phyloP scores from a whole-genome alignment of 495 filamentous ascomycete genomes.

The Aspergillus asperescens region DNA sequence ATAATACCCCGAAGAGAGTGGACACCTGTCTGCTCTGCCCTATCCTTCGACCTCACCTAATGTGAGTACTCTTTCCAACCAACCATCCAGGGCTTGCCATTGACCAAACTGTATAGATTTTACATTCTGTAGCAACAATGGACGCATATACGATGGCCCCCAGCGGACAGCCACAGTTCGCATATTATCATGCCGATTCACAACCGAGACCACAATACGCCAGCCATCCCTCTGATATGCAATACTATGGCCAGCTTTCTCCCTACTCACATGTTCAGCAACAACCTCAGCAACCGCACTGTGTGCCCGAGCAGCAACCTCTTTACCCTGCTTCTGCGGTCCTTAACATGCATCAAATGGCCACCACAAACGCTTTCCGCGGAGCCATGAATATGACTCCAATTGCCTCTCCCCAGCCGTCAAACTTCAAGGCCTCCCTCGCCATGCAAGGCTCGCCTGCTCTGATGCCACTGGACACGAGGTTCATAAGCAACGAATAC shows the following conservation, averaged over 20 bases:
- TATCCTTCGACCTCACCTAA: slow-evolving; percentile 11
- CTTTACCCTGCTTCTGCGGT: slow-evolving; percentile 40
- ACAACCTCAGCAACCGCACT: slow-evolving; percentile 33
- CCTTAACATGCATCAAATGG: slow-evolving; percentile 72
- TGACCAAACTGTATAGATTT: not conserved
- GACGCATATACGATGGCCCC: slow-evolving; percentile 51
- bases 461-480: slow-evolving; percentile 73
- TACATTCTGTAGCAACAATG: no score
- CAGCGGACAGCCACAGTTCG: slow-evolving; percentile 70
- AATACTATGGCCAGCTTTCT: slow-evolving; percentile 9
- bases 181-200: slow-evolving; percentile 77
- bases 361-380: slow-evolving; percentile 56
- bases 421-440: slow-evolving; percentile 69
- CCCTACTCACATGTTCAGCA: slow-evolving; percentile 29
- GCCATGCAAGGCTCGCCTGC: slow-evolving; percentile 65
- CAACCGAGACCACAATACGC: slow-evolving; percentile 71
- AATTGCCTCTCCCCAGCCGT: slow-evolving; percentile 71
- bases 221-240: slow-evolving; percentile 56
- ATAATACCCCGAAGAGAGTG: slow-evolving; percentile 18
- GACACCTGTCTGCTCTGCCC: not conserved
- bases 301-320: slow-evolving; percentile 31
- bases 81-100: no score
- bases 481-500: slow-evolving; percentile 60
- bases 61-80: slow-evolving; percentile 18
- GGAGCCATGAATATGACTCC: slow-evolving; percentile 60